Evolutionary conservation across 192 early-diverging fungal genomes (phyloP).

Genomic region (Coemansia sp.): DNA sequence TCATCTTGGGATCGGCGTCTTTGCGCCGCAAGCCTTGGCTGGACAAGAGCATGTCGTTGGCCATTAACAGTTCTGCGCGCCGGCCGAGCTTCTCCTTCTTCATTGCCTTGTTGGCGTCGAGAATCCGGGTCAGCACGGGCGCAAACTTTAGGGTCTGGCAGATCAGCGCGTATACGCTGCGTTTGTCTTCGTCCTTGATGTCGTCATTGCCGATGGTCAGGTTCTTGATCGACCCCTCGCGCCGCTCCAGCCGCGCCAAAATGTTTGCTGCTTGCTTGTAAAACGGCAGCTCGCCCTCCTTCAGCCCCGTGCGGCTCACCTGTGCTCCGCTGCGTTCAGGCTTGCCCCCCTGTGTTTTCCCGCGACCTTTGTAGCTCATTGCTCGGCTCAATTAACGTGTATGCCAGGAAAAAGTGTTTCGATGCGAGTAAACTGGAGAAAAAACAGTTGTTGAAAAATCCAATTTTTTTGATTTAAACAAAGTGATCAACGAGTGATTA

Average conservation of each 20-base stretch:
- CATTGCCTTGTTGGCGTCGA: slow-evolving; percentile 22
- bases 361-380: neutral
- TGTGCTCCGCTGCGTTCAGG: neutral
- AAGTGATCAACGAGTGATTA: neutral
- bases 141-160: slow-evolving; percentile 86
- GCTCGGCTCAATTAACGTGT: neutral
- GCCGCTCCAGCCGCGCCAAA: slow-evolving; percentile 66
- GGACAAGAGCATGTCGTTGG: slow-evolving; percentile 86
- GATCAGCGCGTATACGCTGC: slow-evolving; percentile 83
- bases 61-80: slow-evolving; percentile 64
- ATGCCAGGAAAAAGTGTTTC: neutral
- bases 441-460: too few species aligned
- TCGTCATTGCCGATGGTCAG: slow-evolving; percentile 67
- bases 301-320: neutral
- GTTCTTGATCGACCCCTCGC: slow-evolving; percentile 77
- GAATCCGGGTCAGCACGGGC: slow-evolving; percentile 26
- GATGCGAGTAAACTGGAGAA: too few species aligned
- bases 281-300: slow-evolving; percentile 27
- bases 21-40: slow-evolving; percentile 65
- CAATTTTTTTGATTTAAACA: too few species aligned
- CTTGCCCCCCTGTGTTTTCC: neutral
- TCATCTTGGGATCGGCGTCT: slow-evolving; percentile 60
- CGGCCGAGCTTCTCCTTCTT: slow-evolving; percentile 45
- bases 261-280: slow-evolving; percentile 78
- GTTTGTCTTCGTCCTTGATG: slow-evolving; percentile 68